Conservation (phyloP, 768 basidiomycete genomes). For the Russula griseocarnosa region DNA sequence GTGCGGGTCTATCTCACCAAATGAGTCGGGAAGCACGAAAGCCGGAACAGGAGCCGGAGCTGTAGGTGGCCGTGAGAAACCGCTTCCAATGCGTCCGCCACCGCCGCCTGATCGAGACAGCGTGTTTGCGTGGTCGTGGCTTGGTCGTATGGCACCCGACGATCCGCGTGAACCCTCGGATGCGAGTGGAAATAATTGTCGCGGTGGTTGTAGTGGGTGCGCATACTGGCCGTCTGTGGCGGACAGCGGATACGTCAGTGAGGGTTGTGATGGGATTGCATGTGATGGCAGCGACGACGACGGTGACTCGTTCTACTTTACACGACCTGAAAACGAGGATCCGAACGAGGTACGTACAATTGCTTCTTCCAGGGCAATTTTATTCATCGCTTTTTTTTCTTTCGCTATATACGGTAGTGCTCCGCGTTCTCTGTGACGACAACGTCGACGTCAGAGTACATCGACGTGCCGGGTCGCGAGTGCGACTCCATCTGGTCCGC, state of each 20-base stretch:
- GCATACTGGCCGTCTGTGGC: slow-evolving; percentile 11
- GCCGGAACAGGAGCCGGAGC: background rate
- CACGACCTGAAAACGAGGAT: slow-evolving; percentile 17
- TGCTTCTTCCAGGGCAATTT: background rate
- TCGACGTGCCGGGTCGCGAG: slow-evolving; percentile 32
- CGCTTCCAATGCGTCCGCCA: slow-evolving; percentile 20
- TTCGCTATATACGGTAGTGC: slow-evolving; percentile 25
- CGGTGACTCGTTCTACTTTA: slow-evolving; percentile 20
- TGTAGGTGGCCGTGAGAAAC: slow-evolving; percentile 14
- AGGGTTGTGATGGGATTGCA: slow-evolving; percentile 10
- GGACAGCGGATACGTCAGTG: slow-evolving; percentile 13
- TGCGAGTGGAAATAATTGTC: background rate
- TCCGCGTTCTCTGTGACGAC: slow-evolving; percentile 38
- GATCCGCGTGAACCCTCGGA: slow-evolving; percentile 21
- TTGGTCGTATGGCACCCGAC: slow-evolving; percentile 20
- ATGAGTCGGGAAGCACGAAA: background rate
- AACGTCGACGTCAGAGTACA: slow-evolving; percentile 37
- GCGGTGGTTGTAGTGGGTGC: background rate
- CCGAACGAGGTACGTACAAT: slow-evolving; percentile 23
- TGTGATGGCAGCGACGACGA: slow-evolving; percentile 14
- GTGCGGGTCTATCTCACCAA: slow-evolving; percentile 3
- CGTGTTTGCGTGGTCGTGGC: slow-evolving; percentile 28
- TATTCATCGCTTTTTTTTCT: background rate
- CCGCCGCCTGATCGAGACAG: slow-evolving; percentile 26
- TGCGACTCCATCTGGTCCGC: slow-evolving; percentile 23